Base-by-base conservation (phyloP, 1,284 basidiomycete genomes). In the Ustilago tritici region DNA sequence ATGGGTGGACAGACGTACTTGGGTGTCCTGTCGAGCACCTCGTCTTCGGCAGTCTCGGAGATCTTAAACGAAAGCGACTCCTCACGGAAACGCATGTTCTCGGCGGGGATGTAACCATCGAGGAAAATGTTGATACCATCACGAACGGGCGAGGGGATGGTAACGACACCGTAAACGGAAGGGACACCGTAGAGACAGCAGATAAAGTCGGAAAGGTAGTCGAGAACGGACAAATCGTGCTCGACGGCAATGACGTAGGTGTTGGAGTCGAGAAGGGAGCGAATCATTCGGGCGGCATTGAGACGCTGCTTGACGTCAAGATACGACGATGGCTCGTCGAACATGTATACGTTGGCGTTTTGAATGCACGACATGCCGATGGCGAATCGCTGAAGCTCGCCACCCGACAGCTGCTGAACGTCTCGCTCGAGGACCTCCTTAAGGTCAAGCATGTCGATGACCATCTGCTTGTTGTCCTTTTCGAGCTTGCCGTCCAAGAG, bases 121-220 rank as follows among this genome's bases (percentile, higher is more conserved):
- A 86, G 70, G 75, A 86, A 86, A 57, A 86, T 86, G 72, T 86
- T 86, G 82, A 86, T 86, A 62, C 83, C 84, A 62, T 86, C 84
- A 40, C 84, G 82, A 15, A 85, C 84, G 34, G 84, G 84, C 38
- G 78, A 80, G 23, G 84, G 84, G 34, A 85, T 78, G 0, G 84
- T 86, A 12, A 86, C 84, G 58, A 86, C 84, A 75, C 84, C 84
- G 67, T 86, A 86, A 17, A 86, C 83, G 52, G 79, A 81, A 8
- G 84, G 84, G 14, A 86, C 84, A 63, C 84, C 84, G 72, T 86
- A 86, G 17, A 86, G 75, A 65, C 84, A 85, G 80, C 84, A 86
- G 70, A 86, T 84, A 50, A 85, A 86, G 70, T 86, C 84, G 65
- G 81, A 82, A 40, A 86, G 81, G 72, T 86, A 86, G 74, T 86